Conservation (phyloP, 2,329 filamentous ascomycete genomes). For the Aspergillus phoenicis region DNA sequence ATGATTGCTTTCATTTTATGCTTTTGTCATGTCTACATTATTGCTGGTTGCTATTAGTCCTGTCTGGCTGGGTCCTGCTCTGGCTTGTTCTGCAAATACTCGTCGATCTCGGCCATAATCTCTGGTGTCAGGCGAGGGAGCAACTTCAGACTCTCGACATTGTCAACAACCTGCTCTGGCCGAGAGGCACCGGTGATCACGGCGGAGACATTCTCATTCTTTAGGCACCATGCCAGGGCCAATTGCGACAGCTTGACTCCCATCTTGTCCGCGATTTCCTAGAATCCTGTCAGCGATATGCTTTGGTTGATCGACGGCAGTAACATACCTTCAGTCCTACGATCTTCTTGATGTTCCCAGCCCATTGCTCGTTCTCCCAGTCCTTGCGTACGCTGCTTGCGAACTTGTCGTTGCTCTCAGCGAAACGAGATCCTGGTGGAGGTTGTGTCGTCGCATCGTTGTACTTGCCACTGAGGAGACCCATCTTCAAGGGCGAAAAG, state of each 20-base stretch:
- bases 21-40: too few relatives aligned
- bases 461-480: slow-evolving; percentile 70
- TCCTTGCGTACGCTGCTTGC: slow-evolving; percentile 50
- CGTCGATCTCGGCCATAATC: slow-evolving; percentile 51
- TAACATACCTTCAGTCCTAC: slow-evolving; percentile 45
- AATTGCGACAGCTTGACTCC: slow-evolving; percentile 58
- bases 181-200: slow-evolving; percentile 48
- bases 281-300: not conserved
- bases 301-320: too few relatives aligned
- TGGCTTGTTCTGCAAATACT: slow-evolving; percentile 36
- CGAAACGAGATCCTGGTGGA: slow-evolving; percentile 62
- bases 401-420: slow-evolving; percentile 59
- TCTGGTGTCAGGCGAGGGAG: slow-evolving; percentile 48
- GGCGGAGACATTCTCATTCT: slow-evolving; percentile 58
- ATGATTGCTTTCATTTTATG: too few relatives aligned
- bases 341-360: slow-evolving; percentile 59
- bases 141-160: slow-evolving; percentile 49
- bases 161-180: slow-evolving; percentile 49
- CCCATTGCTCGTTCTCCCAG: slow-evolving; percentile 47
- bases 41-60: not conserved
- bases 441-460: slow-evolving; percentile 57
- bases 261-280: slow-evolving; percentile 39
- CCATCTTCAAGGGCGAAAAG: slow-evolving; percentile 63
- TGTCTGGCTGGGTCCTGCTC: slow-evolving; percentile 25
- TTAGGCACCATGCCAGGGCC: slow-evolving; percentile 61